These are phyloP conservation scores for Verruconis gallopava DNA, from an alignment of 2,329 filamentous ascomycete genomes.

Conservation along the genomic window DNA sequence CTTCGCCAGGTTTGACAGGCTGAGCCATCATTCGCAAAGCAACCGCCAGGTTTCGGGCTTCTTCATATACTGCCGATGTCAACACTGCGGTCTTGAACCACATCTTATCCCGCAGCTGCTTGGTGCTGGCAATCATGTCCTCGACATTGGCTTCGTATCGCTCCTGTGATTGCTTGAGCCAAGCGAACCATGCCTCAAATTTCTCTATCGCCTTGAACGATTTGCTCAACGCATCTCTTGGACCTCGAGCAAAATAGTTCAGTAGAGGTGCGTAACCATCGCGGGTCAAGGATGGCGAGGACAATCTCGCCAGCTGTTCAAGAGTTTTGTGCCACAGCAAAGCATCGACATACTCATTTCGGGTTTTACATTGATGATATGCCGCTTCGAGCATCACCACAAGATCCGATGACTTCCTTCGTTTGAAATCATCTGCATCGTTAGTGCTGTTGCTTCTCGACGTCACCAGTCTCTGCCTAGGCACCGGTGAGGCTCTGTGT, in stretches of 20 bases:
- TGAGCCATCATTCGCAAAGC: slow-evolving; percentile 85
- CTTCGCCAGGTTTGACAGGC: slow-evolving; percentile 28
- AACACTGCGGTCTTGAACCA: slow-evolving; percentile 95
- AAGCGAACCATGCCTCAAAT: slow-evolving; percentile 70
- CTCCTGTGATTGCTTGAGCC: slow-evolving; percentile 71
- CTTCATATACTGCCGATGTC: slow-evolving; percentile 77
- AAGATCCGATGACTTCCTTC: slow-evolving; percentile 38
- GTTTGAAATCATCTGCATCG: slow-evolving; percentile 16
- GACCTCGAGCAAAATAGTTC: slow-evolving; percentile 60
- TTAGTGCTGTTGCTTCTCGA: slow-evolving; percentile 27
- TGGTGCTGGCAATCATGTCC: slow-evolving; percentile 58
- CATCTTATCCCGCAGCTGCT: slow-evolving; percentile 84
- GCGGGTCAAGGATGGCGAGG: slow-evolving; percentile 46
- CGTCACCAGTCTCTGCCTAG: not conserved
- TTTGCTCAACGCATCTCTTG: slow-evolving; percentile 54
- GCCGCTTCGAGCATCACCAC: slow-evolving; percentile 65
- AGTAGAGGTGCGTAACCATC: slow-evolving; percentile 60
- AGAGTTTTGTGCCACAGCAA: slow-evolving; percentile 78
- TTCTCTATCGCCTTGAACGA: slow-evolving; percentile 63
- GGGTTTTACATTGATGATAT: slow-evolving; percentile 61
- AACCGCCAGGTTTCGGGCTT: slow-evolving; percentile 71
- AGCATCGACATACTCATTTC: slow-evolving; percentile 71
- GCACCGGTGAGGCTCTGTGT: slow-evolving; percentile 17
- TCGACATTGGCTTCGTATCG: slow-evolving; percentile 63
- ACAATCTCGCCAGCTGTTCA: slow-evolving; percentile 54